Base-by-base conservation (phyloP, 257 asterid genomes). In the Thymus mandschuricus region DNA sequence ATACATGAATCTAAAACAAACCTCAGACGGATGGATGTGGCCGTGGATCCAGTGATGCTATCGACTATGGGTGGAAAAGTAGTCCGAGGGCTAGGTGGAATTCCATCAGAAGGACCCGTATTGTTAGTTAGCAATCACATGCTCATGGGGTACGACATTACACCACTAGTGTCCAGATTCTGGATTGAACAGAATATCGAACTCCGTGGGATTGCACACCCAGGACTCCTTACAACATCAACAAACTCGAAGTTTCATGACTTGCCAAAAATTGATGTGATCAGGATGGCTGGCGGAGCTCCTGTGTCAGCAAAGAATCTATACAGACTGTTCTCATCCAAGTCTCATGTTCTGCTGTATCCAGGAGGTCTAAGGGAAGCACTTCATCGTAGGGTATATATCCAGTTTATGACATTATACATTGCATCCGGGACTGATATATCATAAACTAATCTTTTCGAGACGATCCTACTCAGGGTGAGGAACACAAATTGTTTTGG, bases 101-200 rank as follows among this genome's bases (percentile, higher is more conserved):
- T 64, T 73, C 77, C 77, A n/a, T 64, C 60, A 8, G 72, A 73
- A 44, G 77, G 77, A 44, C 66, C 72, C 1, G 72, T 73, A 8
- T 28, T 64, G 33, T 38, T 73, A 6, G 72, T 73, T 0, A 33
- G 77, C 51, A 64, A 64, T 66, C 72, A 73, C 60, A 54, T 63
- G 76, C 30, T 72, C 49, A 44, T 72, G 6, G 71, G 35, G 10
- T 0, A 52, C 71, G 76, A 72, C 35, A 0, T 29, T 4, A 3
- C 9, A 1, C 41, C 28, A 1, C 34, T 72, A 9, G 7, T 72
- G 63, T 40, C 58, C 35, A 40, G 51, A 35, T 72, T 63, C 29
- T 62, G 64, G 70, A 28, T 13, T 1, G 48, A 72, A 48, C 4
- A 52, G 2, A 51, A 72, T 48, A 62, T 63, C 51, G 40, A 21